Evolutionary conservation across 2,329 filamentous ascomycete genomes (phyloP).

Genomic region (Graphilbum sp.): DNA sequence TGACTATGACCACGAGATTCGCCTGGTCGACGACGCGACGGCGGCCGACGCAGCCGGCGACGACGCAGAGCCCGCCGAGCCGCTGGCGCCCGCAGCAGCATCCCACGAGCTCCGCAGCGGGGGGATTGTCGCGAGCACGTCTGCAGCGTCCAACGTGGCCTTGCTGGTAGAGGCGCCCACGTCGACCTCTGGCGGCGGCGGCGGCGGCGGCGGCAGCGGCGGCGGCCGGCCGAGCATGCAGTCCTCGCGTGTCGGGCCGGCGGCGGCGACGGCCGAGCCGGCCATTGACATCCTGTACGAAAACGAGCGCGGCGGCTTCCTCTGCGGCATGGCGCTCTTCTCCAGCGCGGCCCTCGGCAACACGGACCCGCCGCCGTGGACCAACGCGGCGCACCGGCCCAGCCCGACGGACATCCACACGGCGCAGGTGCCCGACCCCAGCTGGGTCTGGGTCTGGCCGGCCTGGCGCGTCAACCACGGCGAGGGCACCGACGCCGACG

Average conservation of each 20-base stretch:
- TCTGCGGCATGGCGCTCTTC: constrained; percentile 84
- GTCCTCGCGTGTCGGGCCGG: too few relatives aligned
- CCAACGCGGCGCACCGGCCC: constrained; percentile 47
- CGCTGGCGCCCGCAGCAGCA: too few relatives aligned
- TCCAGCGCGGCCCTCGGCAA: constrained; percentile 71
- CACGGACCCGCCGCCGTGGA: constrained; percentile 77
- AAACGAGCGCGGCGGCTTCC: constrained; percentile 80
- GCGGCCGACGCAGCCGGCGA: constrained; percentile 11
- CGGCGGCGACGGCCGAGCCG: constrained; percentile 10
- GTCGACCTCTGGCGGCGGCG: too few relatives aligned
- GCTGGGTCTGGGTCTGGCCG: constrained; percentile 76
- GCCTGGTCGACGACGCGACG: constrained; percentile 40
- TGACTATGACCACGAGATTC: constrained; percentile 58
- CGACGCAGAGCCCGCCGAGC: neutral
- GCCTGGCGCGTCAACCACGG: constrained; percentile 55
- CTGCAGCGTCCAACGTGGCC: neutral
- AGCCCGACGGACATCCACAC: constrained; percentile 58
- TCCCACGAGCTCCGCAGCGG: neutral
- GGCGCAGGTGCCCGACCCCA: constrained; percentile 84
- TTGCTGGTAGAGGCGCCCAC: neutral
- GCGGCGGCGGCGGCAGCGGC: constrained; percentile 21
- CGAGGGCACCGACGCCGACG: constrained; percentile 62
- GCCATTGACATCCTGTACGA: constrained; percentile 85
- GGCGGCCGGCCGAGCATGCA: constrained; percentile 2
- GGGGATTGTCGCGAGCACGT: neutral